Conservation (phyloP, 768 basidiomycete genomes). For the Hebeloma cylindrosporum region DNA sequence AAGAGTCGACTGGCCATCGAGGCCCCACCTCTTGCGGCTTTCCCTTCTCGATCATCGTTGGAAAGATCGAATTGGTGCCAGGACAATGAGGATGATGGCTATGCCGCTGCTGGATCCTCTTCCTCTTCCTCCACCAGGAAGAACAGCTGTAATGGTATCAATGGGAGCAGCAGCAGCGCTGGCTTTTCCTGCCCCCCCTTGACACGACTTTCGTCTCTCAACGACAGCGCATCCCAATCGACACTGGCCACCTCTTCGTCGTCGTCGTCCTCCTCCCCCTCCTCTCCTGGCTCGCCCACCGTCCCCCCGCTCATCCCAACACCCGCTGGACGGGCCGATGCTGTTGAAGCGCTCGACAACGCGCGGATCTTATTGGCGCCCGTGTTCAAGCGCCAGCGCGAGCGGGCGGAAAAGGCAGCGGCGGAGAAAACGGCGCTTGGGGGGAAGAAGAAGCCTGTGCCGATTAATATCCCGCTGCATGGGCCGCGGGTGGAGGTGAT, state of each 20-base stretch:
- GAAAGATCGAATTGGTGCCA: slow-evolving; percentile 15
- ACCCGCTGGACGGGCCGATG: slow-evolving; percentile 35
- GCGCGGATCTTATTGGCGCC: slow-evolving; percentile 74
- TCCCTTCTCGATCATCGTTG: slow-evolving; percentile 23
- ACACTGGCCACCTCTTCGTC: not conserved
- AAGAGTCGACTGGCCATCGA: slow-evolving; percentile 49
- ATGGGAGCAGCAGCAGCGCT: slow-evolving; percentile 1
- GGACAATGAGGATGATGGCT: slow-evolving; percentile 11
- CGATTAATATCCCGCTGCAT: slow-evolving; percentile 81
- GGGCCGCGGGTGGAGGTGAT: slow-evolving; percentile 85
- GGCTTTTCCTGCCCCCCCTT: slow-evolving; percentile 10
- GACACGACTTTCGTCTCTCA: not conserved
- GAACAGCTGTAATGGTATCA: too few species aligned
- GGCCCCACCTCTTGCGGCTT: slow-evolving; percentile 28
- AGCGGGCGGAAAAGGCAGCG: slow-evolving; percentile 52
- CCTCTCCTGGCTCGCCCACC: slow-evolving; percentile 12
- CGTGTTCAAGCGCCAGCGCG: slow-evolving; percentile 61
- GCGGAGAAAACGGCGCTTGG: slow-evolving; percentile 46
- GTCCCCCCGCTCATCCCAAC: slow-evolving; percentile 14
- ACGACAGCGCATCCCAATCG: not conserved
- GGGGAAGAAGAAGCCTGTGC: slow-evolving; percentile 56
- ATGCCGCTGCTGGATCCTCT: slow-evolving; percentile 17
- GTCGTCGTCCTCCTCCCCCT: slow-evolving; percentile 15
- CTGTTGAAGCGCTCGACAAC: slow-evolving; percentile 60
- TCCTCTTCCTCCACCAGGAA: slow-evolving; percentile 13